phyloP scores from a whole-genome alignment of 371 early-diverging fungal genomes.

The Saksenaea vasiformis region DNA sequence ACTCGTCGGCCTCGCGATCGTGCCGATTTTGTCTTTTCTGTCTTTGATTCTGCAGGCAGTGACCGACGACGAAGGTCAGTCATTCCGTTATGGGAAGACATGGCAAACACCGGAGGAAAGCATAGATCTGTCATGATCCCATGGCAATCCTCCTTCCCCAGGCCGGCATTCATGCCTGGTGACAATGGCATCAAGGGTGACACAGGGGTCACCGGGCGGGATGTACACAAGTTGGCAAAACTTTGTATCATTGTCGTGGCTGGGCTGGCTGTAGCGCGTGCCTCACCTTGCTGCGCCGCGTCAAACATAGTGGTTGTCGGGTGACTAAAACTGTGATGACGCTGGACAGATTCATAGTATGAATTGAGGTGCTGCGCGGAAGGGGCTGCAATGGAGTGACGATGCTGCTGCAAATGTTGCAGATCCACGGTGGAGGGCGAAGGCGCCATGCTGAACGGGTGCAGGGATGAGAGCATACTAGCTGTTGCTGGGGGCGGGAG shows the following conservation, averaged over 20 bases:
- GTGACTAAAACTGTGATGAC: constrained; percentile 31
- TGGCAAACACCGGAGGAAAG: constrained; percentile 7
- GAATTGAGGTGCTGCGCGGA: constrained; percentile 1
- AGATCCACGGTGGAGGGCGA: constrained; percentile 3
- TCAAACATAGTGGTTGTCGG: neutral
- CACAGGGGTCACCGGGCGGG: constrained; percentile 21
- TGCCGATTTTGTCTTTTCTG: constrained; percentile 25
- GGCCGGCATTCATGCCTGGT: constrained; percentile 11
- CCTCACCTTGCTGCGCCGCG: neutral
- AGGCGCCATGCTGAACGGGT: constrained; percentile 9
- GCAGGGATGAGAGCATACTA: constrained; percentile 5
- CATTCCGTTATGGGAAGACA: neutral
- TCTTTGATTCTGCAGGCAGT: constrained; percentile 8
- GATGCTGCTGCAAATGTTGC: constrained; percentile 17
- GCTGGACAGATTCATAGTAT: constrained; percentile 10
- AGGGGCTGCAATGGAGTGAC: constrained; percentile 28
- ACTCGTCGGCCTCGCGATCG: constrained; percentile 62
- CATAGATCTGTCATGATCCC: constrained; percentile 10
- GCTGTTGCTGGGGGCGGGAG: constrained; percentile 8
- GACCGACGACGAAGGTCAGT: constrained; percentile 1
- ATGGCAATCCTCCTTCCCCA: constrained; percentile 5
- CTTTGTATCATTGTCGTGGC: constrained; percentile 9
- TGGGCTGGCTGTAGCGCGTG: neutral
- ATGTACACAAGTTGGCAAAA: constrained; percentile 15
- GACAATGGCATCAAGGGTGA: constrained; percentile 15